Percentiles rank a stretch among this genome's conserved stretches.
phyloP scores from a whole-genome alignment of 202 grass and related monocot genomes.

The Alloteropsis angusta region DNA sequence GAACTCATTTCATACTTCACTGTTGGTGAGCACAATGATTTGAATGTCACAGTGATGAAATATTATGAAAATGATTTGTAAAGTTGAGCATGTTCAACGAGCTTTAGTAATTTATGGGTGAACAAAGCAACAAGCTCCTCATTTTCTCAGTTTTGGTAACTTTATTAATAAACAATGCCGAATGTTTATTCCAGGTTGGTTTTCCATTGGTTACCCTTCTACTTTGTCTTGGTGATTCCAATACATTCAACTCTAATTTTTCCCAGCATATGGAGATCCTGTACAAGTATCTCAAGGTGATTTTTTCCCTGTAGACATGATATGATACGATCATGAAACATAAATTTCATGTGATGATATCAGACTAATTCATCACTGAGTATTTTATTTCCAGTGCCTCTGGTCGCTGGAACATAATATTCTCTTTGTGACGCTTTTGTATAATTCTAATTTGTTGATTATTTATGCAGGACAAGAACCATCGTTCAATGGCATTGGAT shows the following conservation, averaged over 20 bases:
- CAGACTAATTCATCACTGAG: constrained; percentile 4
- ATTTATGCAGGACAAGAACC: constrained; percentile 87
- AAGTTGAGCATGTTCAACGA: not conserved
- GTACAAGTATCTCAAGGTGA: constrained; percentile 96
- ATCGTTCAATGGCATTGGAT: constrained; percentile 97
- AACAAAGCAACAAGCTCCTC: not conserved
- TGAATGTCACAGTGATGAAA: not conserved
- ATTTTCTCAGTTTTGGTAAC: not conserved
- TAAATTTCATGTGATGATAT: not conserved
- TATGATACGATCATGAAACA: not conserved
- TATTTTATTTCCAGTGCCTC: not conserved
- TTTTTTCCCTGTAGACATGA: not conserved
- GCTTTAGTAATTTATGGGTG: not conserved
- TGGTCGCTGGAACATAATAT: constrained; percentile 9
- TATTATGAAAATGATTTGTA: not conserved
- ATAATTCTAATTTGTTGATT: constrained; percentile 26
- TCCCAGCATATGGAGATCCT: constrained; percentile 70
- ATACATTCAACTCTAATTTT: constrained; percentile 71
- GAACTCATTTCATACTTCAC: constrained; percentile 16
- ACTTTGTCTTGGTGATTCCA: constrained; percentile 85
- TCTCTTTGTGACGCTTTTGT: constrained; percentile 16
- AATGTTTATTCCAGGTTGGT: constrained; percentile 60
- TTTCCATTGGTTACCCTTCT: constrained; percentile 90
- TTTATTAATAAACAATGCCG: constrained; percentile 2
- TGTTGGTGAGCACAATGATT: not conserved